Conservation (phyloP, 2,329 filamentous ascomycete genomes). For the Colletotrichum salicis region DNA sequence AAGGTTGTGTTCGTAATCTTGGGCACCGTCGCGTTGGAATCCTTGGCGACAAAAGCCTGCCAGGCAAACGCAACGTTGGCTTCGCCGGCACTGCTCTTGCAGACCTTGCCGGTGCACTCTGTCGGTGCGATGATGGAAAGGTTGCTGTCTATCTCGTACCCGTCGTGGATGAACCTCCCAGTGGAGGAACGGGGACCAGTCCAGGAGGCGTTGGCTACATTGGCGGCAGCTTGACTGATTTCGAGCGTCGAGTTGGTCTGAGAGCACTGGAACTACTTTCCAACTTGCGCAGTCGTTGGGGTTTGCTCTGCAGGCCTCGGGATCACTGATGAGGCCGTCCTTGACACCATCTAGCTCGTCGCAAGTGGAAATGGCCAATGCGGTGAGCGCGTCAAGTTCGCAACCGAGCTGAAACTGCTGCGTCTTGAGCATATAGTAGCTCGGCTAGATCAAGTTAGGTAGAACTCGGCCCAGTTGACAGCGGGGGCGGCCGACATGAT, state of each 20-base stretch:
- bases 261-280: conserved; percentile 35
- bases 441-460: conserved; percentile 11
- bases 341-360: conserved; percentile 16
- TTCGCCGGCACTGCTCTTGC: not conserved
- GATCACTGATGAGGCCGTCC: conserved; percentile 18
- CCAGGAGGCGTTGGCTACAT: not conserved
- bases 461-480: conserved; percentile 33
- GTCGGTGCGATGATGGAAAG: not conserved
- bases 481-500: conserved; percentile 38
- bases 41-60: not conserved
- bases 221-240: not conserved
- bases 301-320: not conserved
- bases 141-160: conserved; percentile 6
- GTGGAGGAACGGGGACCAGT: not conserved
- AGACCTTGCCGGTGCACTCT: not conserved
- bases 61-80: not conserved
- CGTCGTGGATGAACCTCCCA: not conserved
- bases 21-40: not conserved
- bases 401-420: conserved; percentile 13
- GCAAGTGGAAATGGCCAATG: not conserved
- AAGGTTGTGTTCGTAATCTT: not conserved
- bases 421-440: not conserved
- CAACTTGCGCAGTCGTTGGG: conserved; percentile 38
- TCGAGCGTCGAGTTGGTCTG: not conserved
- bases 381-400: conserved; percentile 44